phyloP scores from a whole-genome alignment of 192 early-diverging fungal genomes.

The Podila epicladia region DNA sequence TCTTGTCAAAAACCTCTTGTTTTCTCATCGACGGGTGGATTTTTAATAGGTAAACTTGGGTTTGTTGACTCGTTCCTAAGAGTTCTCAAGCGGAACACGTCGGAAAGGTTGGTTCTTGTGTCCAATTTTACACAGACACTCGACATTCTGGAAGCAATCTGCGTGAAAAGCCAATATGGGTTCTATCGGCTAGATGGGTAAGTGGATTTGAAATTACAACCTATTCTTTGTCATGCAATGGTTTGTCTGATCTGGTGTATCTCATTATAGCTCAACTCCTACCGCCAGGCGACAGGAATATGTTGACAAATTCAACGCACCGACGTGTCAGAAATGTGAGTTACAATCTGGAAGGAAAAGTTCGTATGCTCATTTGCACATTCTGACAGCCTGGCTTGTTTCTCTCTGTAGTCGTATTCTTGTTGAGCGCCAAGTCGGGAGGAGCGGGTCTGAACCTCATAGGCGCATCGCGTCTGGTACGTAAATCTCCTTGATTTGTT shows the following conservation, averaged over 20 bases:
- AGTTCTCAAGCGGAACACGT: conserved; percentile 32
- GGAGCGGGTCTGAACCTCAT: conserved; percentile 72
- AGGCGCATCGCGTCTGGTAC: conserved; percentile 62
- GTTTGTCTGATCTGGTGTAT: too few relatives aligned
- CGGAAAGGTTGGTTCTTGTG: conserved; percentile 71
- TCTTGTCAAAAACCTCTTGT: background rate
- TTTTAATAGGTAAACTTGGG: conserved; percentile 22
- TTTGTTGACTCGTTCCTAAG: conserved; percentile 25
- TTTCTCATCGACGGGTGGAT: background rate
- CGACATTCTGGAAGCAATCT: conserved; percentile 64
- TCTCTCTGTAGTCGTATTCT: conserved; percentile 53
- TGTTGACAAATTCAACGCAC: conserved; percentile 60
- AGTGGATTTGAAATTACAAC: background rate
- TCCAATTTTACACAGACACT: conserved; percentile 74
- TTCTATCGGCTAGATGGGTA: conserved; percentile 69
- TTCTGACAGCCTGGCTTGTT: background rate
- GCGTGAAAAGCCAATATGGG: conserved; percentile 29
- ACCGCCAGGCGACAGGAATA: conserved; percentile 51
- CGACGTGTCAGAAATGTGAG: conserved; percentile 46
- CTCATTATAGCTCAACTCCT: conserved; percentile 29
- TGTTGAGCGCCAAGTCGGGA: conserved; percentile 66
- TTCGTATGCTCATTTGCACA: background rate
- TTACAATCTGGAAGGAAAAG: background rate
- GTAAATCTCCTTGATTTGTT: background rate
- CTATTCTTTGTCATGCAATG: too few relatives aligned